Evolutionary conservation across 305 asterid genomes (phyloP), one percentile per base, ranked within the genome.

Genomic region (Plantago rigida): DNA sequence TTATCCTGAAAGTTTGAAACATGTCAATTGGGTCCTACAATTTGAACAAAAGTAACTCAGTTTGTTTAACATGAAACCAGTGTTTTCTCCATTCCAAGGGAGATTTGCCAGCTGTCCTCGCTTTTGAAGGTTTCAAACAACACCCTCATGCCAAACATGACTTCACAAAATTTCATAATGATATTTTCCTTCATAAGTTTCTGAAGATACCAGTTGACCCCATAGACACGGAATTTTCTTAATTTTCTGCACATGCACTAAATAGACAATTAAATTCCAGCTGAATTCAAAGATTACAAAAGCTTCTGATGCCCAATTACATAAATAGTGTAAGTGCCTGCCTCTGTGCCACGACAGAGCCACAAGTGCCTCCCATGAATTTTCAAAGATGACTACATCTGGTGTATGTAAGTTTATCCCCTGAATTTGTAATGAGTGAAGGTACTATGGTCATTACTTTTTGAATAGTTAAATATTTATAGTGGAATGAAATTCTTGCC

Each of bases 1-100:
- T 91, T 69, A 91, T 88, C 93, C 98, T 91, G 75, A 31, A 31
- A 31, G 39, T 3, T 5, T 5, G 39, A 56, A 65, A 60, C 60
- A 57, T 53, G 66, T 65, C 67, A 74, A 68, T 28, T 46, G 71
- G 45, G 54, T 69, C 50, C 42, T 34, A 49, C 63, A 51, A 59
- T 50, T 55, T 22, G 62, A 62, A 52, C 17, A 50, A 44, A 75
- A 54, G 52, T 13, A 63, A 61, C 52, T 34, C 19, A 17, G 47
- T 24, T 15, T 59, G 47, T 64, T 42, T 47, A 19, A 59, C 34
- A 45, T 15, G 51, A 26, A 63, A 70, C 36, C 64, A 42, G 4
- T 22, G 36, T 29, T 26, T 47, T 19, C 64, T 55, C 9, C 13
- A 55, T 54, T 55, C 49, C 59, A 61, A 14, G 45, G 49, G 26